Conservation (phyloP, 2,329 filamentous ascomycete genomes). For the Apiospora pterosperma region DNA sequence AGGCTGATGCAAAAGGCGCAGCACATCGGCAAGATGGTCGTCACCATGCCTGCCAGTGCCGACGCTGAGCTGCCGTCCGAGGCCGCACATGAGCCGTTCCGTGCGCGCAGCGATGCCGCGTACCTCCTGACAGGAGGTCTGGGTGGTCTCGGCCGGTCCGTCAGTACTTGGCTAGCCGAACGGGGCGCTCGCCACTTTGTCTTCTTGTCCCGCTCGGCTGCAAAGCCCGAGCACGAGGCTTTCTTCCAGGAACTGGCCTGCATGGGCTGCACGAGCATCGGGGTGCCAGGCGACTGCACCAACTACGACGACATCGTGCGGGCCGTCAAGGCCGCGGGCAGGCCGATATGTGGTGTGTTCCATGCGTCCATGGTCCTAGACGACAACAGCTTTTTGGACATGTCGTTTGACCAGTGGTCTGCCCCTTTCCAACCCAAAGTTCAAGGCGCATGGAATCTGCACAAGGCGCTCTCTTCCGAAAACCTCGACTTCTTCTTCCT, state of each 20-base stretch:
- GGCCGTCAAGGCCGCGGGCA: neutral
- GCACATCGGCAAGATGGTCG: neutral
- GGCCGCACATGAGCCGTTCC: neutral
- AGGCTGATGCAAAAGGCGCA: neutral
- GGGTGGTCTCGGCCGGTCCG: neutral
- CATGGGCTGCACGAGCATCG: neutral
- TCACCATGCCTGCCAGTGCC: neutral
- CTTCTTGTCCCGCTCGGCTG: neutral
- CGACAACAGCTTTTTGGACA: slow-evolving; percentile 5
- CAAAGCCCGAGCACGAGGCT: neutral
- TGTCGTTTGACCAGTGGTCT: slow-evolving; percentile 20
- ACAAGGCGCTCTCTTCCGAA: slow-evolving; percentile 11
- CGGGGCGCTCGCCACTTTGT: neutral
- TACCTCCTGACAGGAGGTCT: neutral
- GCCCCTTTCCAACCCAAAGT: slow-evolving; percentile 22
- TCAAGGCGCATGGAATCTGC: slow-evolving; percentile 26
- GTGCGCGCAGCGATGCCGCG: neutral
- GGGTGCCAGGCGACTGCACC: neutral
- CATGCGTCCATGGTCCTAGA: slow-evolving; percentile 28
- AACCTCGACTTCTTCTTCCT: slow-evolving; percentile 22
- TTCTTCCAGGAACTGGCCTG: neutral
- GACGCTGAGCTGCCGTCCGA: neutral
- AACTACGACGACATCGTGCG: neutral
- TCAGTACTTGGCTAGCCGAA: neutral
- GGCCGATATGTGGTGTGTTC: slow-evolving; percentile 22